These are phyloP conservation scores for Atkinsonella texensis DNA, from an alignment of 2,329 filamentous ascomycete genomes.

Conservation along the genomic window DNA sequence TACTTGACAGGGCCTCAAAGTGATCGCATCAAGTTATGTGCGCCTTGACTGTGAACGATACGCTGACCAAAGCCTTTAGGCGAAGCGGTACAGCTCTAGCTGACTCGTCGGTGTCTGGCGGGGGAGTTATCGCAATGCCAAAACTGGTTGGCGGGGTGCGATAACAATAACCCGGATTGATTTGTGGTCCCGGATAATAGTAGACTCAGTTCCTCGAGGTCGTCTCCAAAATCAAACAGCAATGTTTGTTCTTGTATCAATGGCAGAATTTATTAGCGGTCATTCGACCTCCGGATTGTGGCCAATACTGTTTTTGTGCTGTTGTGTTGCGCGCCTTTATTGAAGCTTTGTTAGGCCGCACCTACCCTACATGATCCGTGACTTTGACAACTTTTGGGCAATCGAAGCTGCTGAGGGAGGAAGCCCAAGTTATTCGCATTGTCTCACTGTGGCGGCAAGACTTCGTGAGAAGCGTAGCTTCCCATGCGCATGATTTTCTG, in stretches of 20 bases:
- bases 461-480: too few relatives aligned
- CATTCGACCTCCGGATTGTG: background rate
- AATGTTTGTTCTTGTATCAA: background rate
- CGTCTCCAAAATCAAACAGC: background rate
- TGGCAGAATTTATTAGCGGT: background rate
- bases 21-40: background rate
- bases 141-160: constrained; percentile 21
- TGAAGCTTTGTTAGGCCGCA: background rate
- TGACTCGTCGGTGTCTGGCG: constrained; percentile 6
- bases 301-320: too few relatives aligned
- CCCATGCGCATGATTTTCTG: too few relatives aligned
- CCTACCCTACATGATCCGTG: too few relatives aligned
- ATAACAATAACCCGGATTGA: constrained; percentile 26
- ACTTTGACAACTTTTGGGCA: too few relatives aligned
- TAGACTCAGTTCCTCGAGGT: background rate
- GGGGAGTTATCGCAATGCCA: constrained; percentile 5
- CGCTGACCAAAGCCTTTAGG: background rate
- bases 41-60: background rate
- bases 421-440: too few relatives aligned
- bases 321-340: background rate
- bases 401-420: too few relatives aligned
- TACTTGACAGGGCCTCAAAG: background rate
- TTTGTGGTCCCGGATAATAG: background rate
- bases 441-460: too few relatives aligned
- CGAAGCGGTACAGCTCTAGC: constrained; percentile 3